Base-by-base conservation (phyloP, 352 stramenopile species). In the Phytophthora pistaciae region DNA sequence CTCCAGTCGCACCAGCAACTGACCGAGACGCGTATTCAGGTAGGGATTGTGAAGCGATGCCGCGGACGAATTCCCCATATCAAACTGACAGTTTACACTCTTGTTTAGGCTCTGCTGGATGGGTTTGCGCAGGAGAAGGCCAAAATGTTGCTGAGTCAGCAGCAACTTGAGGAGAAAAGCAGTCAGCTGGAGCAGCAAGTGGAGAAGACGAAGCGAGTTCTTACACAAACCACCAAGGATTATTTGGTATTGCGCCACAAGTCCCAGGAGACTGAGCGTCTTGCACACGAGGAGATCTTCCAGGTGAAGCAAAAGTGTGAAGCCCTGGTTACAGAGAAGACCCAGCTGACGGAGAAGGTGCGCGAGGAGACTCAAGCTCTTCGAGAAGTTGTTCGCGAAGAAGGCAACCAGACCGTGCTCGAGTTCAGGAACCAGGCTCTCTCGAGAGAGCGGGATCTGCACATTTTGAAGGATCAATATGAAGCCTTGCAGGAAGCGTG, bases 401-500 rank as follows among this genome's bases (percentile, higher is more conserved):
- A 95, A 65, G 77, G 83, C 31, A 83, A 84, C 10, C 79, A 84
- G 40, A 87, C 71, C 18, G 82, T 83, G 0, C 60, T 91, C 50
- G 75, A 91, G 52, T 82, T 91, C 14, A 78, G 84, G 6, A 79
- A 79, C 25, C 83, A 94, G 58, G 75, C 85, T 0, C 50, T 89
- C n/a, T 71, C 83, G 0, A 58, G 79, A 6, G 88, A 96, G 42
- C 82, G 88, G 3, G 88, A 94, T 33, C 68, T 94, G 21, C 71
- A 81, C 40, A 92, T 94, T 56, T 72, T 94, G 10, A 90, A 87
- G 33, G 85, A 94, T 44, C 88, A 96, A 67, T 94, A 94, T 65
- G 80, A 78, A 5, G 86, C 83, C 0, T 78, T 96, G 38, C 87
- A 96, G 62, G 83, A 91, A 66, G 83, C 80, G 1, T 96, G 84